A percentile compares a stretch with the other conserved stretches of the same genome.
phyloP scores from a whole-genome alignment of 2,329 filamentous ascomycete genomes.

The Xylaria hypoxylon region DNA sequence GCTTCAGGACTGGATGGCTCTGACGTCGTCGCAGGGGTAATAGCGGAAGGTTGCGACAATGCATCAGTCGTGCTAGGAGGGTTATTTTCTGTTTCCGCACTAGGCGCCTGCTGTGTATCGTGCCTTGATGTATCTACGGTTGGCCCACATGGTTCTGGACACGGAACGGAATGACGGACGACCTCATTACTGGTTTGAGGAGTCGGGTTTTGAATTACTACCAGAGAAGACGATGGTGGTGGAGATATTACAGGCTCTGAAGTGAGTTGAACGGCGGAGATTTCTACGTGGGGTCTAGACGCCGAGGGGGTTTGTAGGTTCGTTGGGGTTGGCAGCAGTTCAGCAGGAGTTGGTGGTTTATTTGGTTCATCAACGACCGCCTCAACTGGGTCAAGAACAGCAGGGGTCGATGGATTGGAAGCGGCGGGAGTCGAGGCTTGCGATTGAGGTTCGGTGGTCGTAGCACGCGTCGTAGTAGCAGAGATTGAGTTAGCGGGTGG shows the following conservation, averaged over 20 bases:
- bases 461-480: slow-evolving; percentile 41
- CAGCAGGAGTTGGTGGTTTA: slow-evolving; percentile 9
- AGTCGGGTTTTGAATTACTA: slow-evolving; percentile 24
- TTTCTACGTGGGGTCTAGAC: slow-evolving; percentile 12
- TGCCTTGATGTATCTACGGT: slow-evolving; percentile 28
- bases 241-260: slow-evolving; percentile 23
- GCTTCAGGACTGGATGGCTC: slow-evolving; percentile 27
- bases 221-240: slow-evolving; percentile 20
- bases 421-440: slow-evolving; percentile 28
- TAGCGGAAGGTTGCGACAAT: background rate
- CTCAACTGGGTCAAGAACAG: slow-evolving; percentile 39
- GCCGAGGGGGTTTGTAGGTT: slow-evolving; percentile 20
- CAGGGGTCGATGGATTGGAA: slow-evolving; percentile 36
- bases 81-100: slow-evolving; percentile 19
- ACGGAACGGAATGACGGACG: background rate
- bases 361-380: slow-evolving; percentile 2
- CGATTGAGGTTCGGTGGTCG: slow-evolving; percentile 42
- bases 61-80: background rate
- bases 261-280: slow-evolving; percentile 5
- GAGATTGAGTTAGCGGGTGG: slow-evolving; percentile 42
- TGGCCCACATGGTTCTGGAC: slow-evolving; percentile 27
- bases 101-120: slow-evolving; percentile 24
- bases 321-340: slow-evolving; percentile 21
- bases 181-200: slow-evolving; percentile 22
- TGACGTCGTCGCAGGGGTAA: slow-evolving; percentile 25